Percentiles rank a stretch among this genome's conserved stretches.
Evolutionary conservation across 495 filamentous ascomycete species (phyloP).

Genomic region (Aspergillus nidulans): DNA sequence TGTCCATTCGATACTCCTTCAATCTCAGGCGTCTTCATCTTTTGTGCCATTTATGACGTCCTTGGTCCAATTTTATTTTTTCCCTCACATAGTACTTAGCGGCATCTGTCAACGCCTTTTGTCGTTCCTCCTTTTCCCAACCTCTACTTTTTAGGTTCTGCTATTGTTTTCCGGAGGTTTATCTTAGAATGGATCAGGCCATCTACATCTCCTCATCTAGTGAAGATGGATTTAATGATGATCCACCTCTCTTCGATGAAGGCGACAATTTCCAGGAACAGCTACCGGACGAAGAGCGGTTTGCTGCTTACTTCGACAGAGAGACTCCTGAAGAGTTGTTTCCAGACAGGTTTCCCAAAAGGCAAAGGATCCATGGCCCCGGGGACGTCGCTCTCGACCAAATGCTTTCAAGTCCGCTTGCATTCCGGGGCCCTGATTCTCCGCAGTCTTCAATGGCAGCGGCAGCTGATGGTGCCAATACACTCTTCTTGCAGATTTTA

Average conservation of each 20-base stretch:
- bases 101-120: neutral
- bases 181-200: neutral
- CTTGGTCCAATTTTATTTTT: neutral
- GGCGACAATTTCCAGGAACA: neutral
- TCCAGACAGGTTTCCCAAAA: neutral
- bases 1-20: neutral
- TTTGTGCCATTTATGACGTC: too few relatives aligned
- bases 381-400: neutral
- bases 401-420: neutral
- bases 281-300: neutral
- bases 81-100: neutral
- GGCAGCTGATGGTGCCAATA: neutral
- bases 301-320: neutral
- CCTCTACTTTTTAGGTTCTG: neutral
- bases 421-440: neutral
- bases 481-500: slow-evolving; percentile 37
- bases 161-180: neutral
- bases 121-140: neutral
- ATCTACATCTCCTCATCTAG: neutral
- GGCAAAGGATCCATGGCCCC: slow-evolving; percentile 1
- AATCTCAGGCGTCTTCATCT: neutral
- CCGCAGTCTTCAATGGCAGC: neutral
- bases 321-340: neutral
- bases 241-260: neutral
- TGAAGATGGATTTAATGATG: neutral